Conservation (phyloP, 2,329 filamentous ascomycete genomes). For the Microthyrium microscopicum region DNA sequence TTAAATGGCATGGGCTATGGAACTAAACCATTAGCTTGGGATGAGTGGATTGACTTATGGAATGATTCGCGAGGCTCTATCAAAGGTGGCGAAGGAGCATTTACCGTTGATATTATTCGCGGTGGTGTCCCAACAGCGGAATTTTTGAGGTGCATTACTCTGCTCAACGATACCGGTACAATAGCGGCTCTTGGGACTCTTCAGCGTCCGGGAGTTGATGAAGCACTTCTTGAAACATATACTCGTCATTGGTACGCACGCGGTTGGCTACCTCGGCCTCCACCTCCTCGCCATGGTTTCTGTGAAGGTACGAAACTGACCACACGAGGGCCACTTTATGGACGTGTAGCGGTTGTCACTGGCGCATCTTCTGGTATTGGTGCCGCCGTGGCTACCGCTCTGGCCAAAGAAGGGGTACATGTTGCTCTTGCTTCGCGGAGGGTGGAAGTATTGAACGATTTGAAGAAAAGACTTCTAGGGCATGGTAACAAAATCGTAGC, state of each 20-base stretch:
- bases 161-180: slow-evolving; percentile 56
- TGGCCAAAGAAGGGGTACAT: slow-evolving; percentile 25
- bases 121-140: slow-evolving; percentile 66
- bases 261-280: slow-evolving; percentile 55
- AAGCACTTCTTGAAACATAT: slow-evolving; percentile 57
- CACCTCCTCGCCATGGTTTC: slow-evolving; percentile 29
- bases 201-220: slow-evolving; percentile 52
- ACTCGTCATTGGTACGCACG: slow-evolving; percentile 65
- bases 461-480: slow-evolving; percentile 43
- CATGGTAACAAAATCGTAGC: slow-evolving; percentile 49
- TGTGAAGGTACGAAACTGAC: slow-evolving; percentile 22
- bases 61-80: slow-evolving; percentile 47
- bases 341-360: slow-evolving; percentile 9
- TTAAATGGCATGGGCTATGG: slow-evolving; percentile 53
- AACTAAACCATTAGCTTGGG: slow-evolving; percentile 49
- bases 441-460: slow-evolving; percentile 46
- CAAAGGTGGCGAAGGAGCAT: slow-evolving; percentile 52
- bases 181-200: slow-evolving; percentile 41
- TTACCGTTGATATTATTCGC: slow-evolving; percentile 63
- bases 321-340: slow-evolving; percentile 37
- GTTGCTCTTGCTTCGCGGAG: slow-evolving; percentile 48
- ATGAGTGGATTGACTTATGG: slow-evolving; percentile 62
- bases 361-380: slow-evolving; percentile 9
- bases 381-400: slow-evolving; percentile 15
- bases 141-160: slow-evolving; percentile 52